These are phyloP conservation scores for Coccomyxa sp. DNA, from an alignment of 139 green algal genomes.

Conservation along the genomic window DNA sequence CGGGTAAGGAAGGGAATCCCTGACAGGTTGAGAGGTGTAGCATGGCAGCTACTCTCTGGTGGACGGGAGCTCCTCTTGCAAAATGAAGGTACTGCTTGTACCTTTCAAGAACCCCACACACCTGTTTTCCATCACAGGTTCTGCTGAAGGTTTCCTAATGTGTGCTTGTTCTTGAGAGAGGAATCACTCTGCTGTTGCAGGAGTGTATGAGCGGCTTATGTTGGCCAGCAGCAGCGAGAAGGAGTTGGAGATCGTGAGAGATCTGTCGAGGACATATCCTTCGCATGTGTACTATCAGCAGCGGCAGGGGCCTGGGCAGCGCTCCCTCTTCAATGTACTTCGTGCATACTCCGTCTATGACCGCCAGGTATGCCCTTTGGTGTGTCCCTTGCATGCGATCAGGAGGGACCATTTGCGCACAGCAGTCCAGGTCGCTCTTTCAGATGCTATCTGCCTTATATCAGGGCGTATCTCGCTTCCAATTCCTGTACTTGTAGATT, in stretches of 20 bases:
- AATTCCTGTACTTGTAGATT: neutral
- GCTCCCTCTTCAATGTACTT: conserved; percentile 79
- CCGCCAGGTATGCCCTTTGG: conserved; percentile 24
- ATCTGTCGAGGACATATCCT: conserved; percentile 78
- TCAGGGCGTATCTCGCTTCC: neutral
- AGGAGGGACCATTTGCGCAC: neutral
- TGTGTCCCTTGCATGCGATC: neutral
- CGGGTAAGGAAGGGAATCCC: conserved; percentile 65
- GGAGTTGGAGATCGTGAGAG: conserved; percentile 60
- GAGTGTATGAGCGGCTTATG: conserved; percentile 33
- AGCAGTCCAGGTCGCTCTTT: neutral
- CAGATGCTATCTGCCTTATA: neutral
- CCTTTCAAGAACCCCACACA: too few species aligned
- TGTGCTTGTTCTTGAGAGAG: neutral
- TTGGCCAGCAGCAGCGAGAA: conserved; percentile 11
- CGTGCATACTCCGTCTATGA: conserved; percentile 56
- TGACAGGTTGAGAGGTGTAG: conserved; percentile 48
- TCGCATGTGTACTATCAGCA: conserved; percentile 73
- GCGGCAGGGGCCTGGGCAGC: conserved; percentile 69
- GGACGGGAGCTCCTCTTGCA: conserved; percentile 26
- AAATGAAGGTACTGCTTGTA: conserved; percentile 22
- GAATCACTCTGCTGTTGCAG: neutral
- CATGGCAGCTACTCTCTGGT: conserved; percentile 66
- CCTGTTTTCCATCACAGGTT: neutral
- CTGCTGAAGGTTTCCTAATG: neutral